A percentile compares a stretch with the other conserved stretches of the same genome.
These are phyloP conservation scores for Dactylis glomerata DNA, from an alignment of 176 grass and related monocot species.

Conservation along the genomic window DNA sequence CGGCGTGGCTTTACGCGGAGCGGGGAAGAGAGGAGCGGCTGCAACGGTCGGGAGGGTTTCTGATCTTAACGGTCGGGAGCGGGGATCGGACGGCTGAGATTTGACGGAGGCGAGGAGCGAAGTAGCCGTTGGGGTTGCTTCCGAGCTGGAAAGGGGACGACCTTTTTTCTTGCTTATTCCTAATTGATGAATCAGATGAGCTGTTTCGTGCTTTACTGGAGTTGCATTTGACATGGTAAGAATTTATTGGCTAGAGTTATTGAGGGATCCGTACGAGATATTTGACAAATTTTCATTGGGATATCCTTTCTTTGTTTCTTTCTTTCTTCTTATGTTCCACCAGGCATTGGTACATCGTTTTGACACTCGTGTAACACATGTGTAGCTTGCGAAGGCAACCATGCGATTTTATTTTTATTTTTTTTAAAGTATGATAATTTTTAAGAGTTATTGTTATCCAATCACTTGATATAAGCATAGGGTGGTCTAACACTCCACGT, in stretches of 20 bases:
- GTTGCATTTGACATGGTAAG: background rate
- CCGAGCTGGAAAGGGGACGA: background rate
- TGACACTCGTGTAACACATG: background rate
- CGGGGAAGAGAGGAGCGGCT: slow-evolving; percentile 7
- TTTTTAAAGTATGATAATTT: too few relatives aligned
- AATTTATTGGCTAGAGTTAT: background rate
- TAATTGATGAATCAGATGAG: background rate
- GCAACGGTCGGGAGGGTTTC: slow-evolving; percentile 64
- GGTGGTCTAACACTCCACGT: background rate
- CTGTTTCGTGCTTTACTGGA: background rate
- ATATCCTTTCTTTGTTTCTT: background rate
- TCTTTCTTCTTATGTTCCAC: background rate
- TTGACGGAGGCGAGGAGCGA: background rate
- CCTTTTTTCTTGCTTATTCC: background rate
- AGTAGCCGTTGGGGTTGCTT: slow-evolving; percentile 55
- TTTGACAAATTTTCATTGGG: background rate
- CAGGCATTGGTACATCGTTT: background rate
- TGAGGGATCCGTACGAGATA: background rate
- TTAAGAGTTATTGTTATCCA: too few relatives aligned
- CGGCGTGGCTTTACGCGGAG: slow-evolving; percentile 18
- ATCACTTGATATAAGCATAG: too few relatives aligned
- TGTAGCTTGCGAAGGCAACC: background rate
- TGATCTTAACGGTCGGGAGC: slow-evolving; percentile 60
- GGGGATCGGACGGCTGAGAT: slow-evolving; percentile 56
- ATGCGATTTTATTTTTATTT: too few relatives aligned